Conservation (phyloP, 306 rosid genomes). For the Lagenaria siceraria region DNA sequence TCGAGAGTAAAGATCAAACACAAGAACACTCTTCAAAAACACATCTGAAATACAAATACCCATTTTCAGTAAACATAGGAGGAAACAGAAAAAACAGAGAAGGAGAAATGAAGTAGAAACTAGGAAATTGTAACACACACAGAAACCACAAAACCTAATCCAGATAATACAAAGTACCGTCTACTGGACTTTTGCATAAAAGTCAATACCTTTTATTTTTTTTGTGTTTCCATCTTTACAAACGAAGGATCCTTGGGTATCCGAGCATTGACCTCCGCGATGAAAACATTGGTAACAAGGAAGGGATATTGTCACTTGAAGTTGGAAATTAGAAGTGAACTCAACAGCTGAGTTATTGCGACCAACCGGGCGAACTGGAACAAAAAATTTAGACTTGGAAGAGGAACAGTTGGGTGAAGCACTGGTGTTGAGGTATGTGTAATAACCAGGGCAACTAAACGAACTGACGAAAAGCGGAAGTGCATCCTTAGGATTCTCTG, state of each 20-base stretch:
- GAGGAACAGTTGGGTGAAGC: not conserved
- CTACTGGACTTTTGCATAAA: not conserved
- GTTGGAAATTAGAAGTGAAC: slow-evolving; percentile 3
- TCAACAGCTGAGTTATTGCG: not conserved
- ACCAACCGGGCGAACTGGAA: slow-evolving; percentile 3
- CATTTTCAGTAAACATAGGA: not conserved
- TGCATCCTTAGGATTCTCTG: not conserved
- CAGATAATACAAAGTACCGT: not conserved
- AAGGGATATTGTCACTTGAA: not conserved
- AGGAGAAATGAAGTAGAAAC: not conserved
- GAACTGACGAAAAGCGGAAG: not conserved
- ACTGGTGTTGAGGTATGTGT: not conserved
- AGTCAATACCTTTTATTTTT: not conserved
- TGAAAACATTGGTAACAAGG: not conserved
- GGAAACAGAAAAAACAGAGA: not conserved
- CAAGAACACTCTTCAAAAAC: not conserved
- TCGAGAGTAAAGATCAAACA: not conserved
- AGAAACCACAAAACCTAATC: not conserved
- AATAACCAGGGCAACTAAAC: not conserved
- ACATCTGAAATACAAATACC: not conserved
- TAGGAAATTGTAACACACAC: not conserved
- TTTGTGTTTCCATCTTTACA: not conserved
- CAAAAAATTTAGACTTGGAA: not conserved
- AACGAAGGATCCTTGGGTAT: not conserved
- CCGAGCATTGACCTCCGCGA: not conserved